Evolutionary conservation across 768 basidiomycete genomes (phyloP), one percentile per base, ranked within the genome.

Genomic region (Russula sp.): DNA sequence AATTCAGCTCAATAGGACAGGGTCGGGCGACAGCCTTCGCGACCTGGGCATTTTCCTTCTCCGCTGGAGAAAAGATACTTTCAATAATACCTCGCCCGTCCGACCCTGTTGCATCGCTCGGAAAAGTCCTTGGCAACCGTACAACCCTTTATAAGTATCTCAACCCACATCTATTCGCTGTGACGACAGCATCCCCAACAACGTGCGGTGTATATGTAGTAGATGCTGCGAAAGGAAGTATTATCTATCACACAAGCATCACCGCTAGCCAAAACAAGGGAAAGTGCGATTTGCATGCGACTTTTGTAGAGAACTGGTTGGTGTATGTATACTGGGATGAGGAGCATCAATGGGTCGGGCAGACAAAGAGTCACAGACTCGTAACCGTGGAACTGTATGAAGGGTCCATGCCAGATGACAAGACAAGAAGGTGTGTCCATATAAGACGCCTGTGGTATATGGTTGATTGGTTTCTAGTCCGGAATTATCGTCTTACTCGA

Each of bases 121-220:
- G 95, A 5, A 87, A 87, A 70, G 93, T 96, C 5, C 78, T 92
- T 5, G 94, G 91, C 2, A 89, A 95, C 74, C 84, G 94, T 59
- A 86, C 85, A 42, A 94, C 94, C 36, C 73, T 98, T 63, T 96
- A 97, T 80, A 98, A 98, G 76, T 96, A 97, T 71, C 81, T 98
- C 65, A 96, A 96, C 72, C 89, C 88, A 9, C 85, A 92, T 69
- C 69, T 94, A 38, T 79, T 88, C 55, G 83, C 84, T 9, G 78
- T 92, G 42, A 75, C 88, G 34, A 92, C 92, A 52, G 57, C 61
- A 11, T 53, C 71, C 1, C 24, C 70, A 24, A 51, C 71, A 1
- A 74, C 69, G 2, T 92, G 90, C 71, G 83, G 83, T 0, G 70
- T 98, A 16, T 89, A 91, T 70, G 74, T 97, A 5, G 72, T 96